Evolutionary conservation across 139 green algal species (phyloP), one percentile per base, ranked within the genome.

Genomic region (Chlamydomonas sp.): DNA sequence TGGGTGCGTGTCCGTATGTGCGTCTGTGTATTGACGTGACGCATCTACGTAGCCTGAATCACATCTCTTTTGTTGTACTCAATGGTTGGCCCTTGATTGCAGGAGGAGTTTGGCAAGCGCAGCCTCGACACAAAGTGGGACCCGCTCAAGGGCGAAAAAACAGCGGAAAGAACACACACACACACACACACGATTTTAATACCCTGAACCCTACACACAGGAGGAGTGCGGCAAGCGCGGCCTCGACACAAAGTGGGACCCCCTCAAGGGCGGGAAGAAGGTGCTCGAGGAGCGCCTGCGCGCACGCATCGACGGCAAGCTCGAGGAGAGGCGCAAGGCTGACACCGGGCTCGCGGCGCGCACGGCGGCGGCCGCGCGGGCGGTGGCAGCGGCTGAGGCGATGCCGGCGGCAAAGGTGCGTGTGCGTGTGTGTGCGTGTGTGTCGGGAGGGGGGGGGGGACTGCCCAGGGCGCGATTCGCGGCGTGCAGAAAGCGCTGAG

Each of bases 161-260:
- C n/a, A n/a, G n/a, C n/a, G n/a, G n/a, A n/a, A n/a, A n/a, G n/a
- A n/a, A n/a, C n/a, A n/a, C n/a, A n/a, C n/a, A n/a, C n/a, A n/a
- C n/a, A n/a, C n/a, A n/a, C n/a, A n/a, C n/a, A n/a, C n/a, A n/a
- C n/a, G n/a, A n/a, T n/a, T n/a, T n/a, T n/a, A n/a, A n/a, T n/a
- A n/a, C n/a, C n/a, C n/a, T n/a, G n/a, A n/a, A n/a, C n/a, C n/a
- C 61, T 2, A 24, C 47, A 30, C 38, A 29, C 50, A 86, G 75
- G 81, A 86, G 73, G 84, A 85, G 79, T 72, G 88, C 71, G 24
- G 22, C 0, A 86, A 83, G 73, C 75, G 82, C 3, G 67, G 64
- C 2, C 75, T 88, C 34, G 77, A 81, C 61, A 82, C 78, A 13
- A 83, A 87, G 39, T 90, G 84, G 84, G 78, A 84, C 61, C 81